Evolutionary conservation across 768 basidiomycete species (phyloP).

Genomic region (Lyophyllum shimeji): DNA sequence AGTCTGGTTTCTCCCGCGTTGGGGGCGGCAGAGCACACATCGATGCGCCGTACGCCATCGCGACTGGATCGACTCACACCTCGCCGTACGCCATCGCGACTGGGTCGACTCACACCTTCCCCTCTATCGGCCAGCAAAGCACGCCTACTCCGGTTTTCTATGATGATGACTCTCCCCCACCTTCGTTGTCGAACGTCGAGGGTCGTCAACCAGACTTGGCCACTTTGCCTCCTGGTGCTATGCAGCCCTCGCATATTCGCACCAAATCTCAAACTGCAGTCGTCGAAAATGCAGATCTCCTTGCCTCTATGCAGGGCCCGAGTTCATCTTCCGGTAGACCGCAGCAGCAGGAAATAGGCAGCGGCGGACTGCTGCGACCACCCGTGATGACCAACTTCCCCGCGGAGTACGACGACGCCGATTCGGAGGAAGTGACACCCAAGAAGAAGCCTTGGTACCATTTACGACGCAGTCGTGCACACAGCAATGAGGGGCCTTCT

Average conservation of each 20-base stretch:
- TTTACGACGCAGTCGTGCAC: constrained; percentile 55
- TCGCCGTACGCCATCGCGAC: constrained; percentile 76
- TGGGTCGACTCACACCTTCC: constrained; percentile 65
- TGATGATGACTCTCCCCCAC: constrained; percentile 45
- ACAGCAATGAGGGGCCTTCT: constrained; percentile 55
- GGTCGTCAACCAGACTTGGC: constrained; percentile 32
- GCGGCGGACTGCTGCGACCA: constrained; percentile 19
- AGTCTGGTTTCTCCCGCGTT: constrained; percentile 80
- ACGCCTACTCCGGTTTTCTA: constrained; percentile 19
- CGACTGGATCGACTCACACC: constrained; percentile 58
- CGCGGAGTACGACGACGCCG: constrained; percentile 41
- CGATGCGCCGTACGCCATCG: constrained; percentile 81
- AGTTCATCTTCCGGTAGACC: constrained; percentile 5
- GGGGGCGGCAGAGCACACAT: constrained; percentile 87
- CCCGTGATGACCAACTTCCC: constrained; percentile 16
- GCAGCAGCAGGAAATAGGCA: constrained; percentile 19
- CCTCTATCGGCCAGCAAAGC: constrained; percentile 54
- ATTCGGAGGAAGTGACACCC: constrained; percentile 39
- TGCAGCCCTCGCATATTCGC: constrained; percentile 65
- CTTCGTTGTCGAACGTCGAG: constrained; percentile 51
- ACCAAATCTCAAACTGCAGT: constrained; percentile 85
- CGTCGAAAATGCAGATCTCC: constrained; percentile 59
- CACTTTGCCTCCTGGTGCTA: constrained; percentile 58
- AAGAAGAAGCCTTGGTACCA: constrained; percentile 76
- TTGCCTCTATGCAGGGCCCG: constrained; percentile 13